Percentiles rank a stretch among this genome's conserved stretches.
Conservation (phyloP, 78 protist species). For the Blattamonas nauphoetae region DNA sequence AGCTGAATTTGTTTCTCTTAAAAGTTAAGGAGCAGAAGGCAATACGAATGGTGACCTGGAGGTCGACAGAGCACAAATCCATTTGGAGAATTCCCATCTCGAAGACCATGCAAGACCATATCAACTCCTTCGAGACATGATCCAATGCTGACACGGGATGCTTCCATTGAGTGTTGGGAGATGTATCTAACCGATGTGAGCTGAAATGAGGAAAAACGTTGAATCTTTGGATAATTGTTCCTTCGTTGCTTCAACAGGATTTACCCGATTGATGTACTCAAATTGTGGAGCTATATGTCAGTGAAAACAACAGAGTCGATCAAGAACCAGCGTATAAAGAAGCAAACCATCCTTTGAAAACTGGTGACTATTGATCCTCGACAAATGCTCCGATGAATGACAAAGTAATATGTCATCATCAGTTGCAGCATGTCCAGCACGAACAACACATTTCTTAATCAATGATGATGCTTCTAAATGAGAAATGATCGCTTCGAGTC, state of each 20-base stretch:
- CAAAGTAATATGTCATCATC: not conserved
- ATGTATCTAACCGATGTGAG: not conserved
- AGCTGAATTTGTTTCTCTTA: not conserved
- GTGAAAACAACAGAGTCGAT: not conserved
- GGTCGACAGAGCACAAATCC: not conserved
- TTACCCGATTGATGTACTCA: not conserved
- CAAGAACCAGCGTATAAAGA: not conserved
- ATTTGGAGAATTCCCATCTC: not conserved
- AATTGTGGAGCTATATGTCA: not conserved
- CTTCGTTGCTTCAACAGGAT: not conserved
- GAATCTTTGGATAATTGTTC: not conserved
- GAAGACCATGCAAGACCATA: not conserved
- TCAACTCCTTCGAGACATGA: not conserved
- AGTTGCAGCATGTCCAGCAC: not conserved
- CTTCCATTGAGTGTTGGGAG: not conserved
- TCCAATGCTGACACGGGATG: not conserved
- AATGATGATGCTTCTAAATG: not conserved
- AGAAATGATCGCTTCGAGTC: not conserved
- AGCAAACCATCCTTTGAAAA: too few relatives aligned
- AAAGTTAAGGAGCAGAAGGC: not conserved
- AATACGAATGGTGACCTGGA: conserved; percentile 6
- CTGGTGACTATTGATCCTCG: not conserved
- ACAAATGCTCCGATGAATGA: not conserved
- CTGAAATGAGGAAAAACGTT: too few relatives aligned
- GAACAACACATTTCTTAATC: not conserved